Evolutionary conservation across 1,284 basidiomycete species (phyloP).

Genomic region (Takashimella koratensis): DNA sequence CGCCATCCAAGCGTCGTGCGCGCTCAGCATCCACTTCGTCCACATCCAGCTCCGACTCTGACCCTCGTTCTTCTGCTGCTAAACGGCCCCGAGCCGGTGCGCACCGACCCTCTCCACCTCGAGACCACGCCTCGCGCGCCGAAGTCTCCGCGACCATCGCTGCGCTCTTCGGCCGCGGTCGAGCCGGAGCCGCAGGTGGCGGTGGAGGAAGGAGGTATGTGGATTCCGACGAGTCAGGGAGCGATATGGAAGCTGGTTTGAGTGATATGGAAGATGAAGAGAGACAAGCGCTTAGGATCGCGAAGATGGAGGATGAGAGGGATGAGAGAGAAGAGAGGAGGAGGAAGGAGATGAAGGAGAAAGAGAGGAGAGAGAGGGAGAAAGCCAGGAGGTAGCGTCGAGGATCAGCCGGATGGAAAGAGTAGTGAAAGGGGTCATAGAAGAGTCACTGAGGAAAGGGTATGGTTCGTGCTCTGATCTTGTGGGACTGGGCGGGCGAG

Average conservation of each 20-base stretch:
- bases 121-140: slow-evolving; percentile 6
- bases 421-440: too few species aligned
- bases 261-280: slow-evolving; percentile 42
- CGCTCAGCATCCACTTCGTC: too few species aligned
- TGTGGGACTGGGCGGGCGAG: too few species aligned
- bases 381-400: too few species aligned
- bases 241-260: slow-evolving; percentile 46
- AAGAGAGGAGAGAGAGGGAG: slow-evolving; percentile 15
- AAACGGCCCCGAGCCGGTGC: too few species aligned
- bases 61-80: too few species aligned
- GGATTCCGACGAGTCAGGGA: slow-evolving; percentile 23
- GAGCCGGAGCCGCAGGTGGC: slow-evolving; percentile 1
- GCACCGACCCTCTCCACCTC: slow-evolving; percentile 4
- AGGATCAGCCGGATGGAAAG: too few species aligned
- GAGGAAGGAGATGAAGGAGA: slow-evolving; percentile 31
- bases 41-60: too few species aligned
- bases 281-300: slow-evolving; percentile 32
- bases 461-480: too few species aligned
- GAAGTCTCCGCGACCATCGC: slow-evolving; percentile 33
- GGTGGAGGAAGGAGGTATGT: slow-evolving; percentile 8
- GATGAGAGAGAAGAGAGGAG: slow-evolving; percentile 39
- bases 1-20: too few species aligned
- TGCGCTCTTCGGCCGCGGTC: slow-evolving; percentile 27
- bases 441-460: too few species aligned
- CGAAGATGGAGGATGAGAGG: slow-evolving; percentile 37